phyloP scores from a whole-genome alignment of 1,139 yeast species.

The Yamadazyma jaroonii region DNA sequence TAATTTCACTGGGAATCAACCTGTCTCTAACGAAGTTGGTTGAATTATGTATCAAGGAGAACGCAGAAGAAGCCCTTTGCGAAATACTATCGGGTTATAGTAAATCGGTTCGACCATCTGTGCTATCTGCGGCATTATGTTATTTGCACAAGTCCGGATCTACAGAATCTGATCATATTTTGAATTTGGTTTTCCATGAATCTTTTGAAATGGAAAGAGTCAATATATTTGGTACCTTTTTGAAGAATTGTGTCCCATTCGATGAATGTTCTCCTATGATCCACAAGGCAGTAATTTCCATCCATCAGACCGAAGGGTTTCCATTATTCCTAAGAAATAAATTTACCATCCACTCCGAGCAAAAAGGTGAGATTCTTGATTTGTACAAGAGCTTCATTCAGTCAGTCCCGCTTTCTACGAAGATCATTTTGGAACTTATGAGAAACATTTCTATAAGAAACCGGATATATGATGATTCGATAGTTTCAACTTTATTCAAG shows the following conservation, averaged over 20 bases:
- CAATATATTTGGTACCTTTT: slow-evolving; percentile 2
- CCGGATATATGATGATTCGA: slow-evolving; percentile 13
- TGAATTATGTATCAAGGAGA: neutral
- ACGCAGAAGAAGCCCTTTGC: neutral
- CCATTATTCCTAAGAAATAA: slow-evolving; percentile 2
- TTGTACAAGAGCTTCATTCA: slow-evolving; percentile 8
- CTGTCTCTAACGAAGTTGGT: neutral
- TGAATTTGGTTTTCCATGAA: neutral
- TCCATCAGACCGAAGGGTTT: slow-evolving; percentile 2
- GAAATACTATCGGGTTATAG: neutral
- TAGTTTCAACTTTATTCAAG: slow-evolving; percentile 15
- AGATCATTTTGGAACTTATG: slow-evolving; percentile 21
- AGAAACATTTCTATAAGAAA: slow-evolving; percentile 19
- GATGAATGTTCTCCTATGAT: neutral
- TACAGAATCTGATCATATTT: neutral
- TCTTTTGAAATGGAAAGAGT: neutral
- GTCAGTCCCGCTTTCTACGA: slow-evolving; percentile 9
- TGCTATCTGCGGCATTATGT: neutral
- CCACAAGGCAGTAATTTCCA: slow-evolving; percentile 7
- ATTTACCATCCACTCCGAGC: slow-evolving; percentile 3
- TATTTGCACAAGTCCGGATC: neutral
- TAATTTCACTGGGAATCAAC: neutral
- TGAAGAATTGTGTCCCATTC: neutral
- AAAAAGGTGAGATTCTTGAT: slow-evolving; percentile 2
- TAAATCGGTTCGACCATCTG: neutral